These are phyloP conservation scores for Phalaenopsis aphrodite DNA, from an alignment of 106 monocot species.

Conservation along the genomic window DNA sequence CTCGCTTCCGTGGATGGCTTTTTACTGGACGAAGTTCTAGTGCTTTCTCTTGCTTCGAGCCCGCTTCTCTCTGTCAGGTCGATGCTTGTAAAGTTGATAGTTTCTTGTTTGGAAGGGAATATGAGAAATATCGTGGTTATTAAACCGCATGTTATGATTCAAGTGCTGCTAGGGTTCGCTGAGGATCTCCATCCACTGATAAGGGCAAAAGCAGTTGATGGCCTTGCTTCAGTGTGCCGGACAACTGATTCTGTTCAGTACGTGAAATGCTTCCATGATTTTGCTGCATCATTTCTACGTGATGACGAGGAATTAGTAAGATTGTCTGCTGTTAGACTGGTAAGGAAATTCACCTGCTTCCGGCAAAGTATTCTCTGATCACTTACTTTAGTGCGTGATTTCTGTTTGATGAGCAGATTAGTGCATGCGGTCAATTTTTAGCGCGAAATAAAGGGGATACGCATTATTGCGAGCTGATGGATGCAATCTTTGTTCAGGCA, in stretches of 20 bases:
- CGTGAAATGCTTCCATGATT: conserved; percentile 27
- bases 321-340: conserved; percentile 53
- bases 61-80: conserved; percentile 26
- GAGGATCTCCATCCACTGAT: conserved; percentile 51
- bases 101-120: conserved; percentile 1
- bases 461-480: conserved; percentile 16
- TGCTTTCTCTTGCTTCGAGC: conserved; percentile 40
- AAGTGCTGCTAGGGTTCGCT: conserved; percentile 39
- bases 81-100: conserved; percentile 32
- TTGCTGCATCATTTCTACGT: conserved; percentile 32
- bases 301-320: conserved; percentile 58
- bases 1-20: conserved; percentile 23
- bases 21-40: conserved; percentile 19
- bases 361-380: not conserved
- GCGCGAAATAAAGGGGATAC: conserved; percentile 7
- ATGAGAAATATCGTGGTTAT: conserved; percentile 2
- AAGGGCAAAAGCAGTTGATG: conserved; percentile 35
- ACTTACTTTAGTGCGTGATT: not conserved
- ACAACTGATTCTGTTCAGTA: conserved; percentile 8
- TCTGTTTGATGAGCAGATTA: conserved; percentile 29
- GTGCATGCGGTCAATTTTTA: conserved; percentile 46
- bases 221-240: conserved; percentile 34
- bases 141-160: conserved; percentile 17
- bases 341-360: conserved; percentile 18
- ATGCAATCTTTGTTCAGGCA: conserved; percentile 64